phyloP scores from a whole-genome alignment of 1,284 basidiomycete genomes.

The Mycena sp. region DNA sequence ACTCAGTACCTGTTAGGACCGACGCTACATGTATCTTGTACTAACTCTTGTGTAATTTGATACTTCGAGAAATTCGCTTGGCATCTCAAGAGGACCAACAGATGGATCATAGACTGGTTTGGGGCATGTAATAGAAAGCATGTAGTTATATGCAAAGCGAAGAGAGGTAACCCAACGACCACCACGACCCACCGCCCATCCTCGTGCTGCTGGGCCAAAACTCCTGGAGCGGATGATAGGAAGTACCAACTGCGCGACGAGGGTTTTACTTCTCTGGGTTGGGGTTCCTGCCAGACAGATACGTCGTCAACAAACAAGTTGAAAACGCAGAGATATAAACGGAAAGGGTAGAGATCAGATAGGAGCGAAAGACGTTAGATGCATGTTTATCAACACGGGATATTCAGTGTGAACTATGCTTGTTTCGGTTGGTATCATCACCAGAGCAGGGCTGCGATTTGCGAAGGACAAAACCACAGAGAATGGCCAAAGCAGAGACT shows the following conservation, averaged over 20 bases:
- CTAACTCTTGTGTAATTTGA: background rate
- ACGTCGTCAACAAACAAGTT: slow-evolving; percentile 39
- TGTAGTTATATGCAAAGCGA: slow-evolving; percentile 29
- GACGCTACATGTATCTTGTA: background rate
- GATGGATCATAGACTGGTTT: slow-evolving; percentile 24
- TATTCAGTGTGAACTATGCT: slow-evolving; percentile 95
- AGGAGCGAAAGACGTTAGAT: slow-evolving; percentile 95
- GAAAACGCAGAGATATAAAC: slow-evolving; percentile 14
- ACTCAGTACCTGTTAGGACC: background rate
- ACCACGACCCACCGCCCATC: slow-evolving; percentile 22
- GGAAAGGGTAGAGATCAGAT: slow-evolving; percentile 67
- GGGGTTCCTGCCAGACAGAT: slow-evolving; percentile 68
- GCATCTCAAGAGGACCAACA: background rate
- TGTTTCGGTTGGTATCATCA: slow-evolving; percentile 75
- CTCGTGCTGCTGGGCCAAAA: slow-evolving; percentile 9
- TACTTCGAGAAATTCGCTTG: too few relatives aligned
- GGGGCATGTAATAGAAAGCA: slow-evolving; percentile 27
- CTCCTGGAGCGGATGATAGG: slow-evolving; percentile 14
- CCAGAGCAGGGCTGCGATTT: slow-evolving; percentile 25
- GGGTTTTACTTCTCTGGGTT: slow-evolving; percentile 81
- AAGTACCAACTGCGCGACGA: slow-evolving; percentile 16
- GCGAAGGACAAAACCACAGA: background rate
- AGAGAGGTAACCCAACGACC: slow-evolving; percentile 21
- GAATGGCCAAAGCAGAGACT: slow-evolving; percentile 2
- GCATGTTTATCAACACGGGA: slow-evolving; percentile 78